Conservation (phyloP, 1,284 basidiomycete species). For the Golubevia sp. region DNA sequence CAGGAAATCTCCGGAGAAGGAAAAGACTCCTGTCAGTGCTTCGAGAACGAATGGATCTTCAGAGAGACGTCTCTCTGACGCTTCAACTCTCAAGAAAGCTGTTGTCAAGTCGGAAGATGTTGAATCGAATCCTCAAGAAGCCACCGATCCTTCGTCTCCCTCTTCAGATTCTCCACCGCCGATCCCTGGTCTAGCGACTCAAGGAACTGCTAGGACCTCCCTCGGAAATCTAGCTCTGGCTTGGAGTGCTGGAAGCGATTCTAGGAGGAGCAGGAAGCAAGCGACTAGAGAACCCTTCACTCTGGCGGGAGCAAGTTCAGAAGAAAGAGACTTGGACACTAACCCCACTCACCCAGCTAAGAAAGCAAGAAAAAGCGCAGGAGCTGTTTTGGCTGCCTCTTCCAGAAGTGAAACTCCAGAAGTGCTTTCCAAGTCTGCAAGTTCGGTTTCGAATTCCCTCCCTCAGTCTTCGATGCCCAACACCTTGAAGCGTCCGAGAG, state of each 20-base stretch:
- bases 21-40: too few relatives aligned
- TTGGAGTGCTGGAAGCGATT: slow-evolving; percentile 53
- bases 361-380: slow-evolving; percentile 15
- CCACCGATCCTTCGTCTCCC: slow-evolving; percentile 6
- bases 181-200: slow-evolving; percentile 44
- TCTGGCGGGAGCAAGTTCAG: slow-evolving; percentile 12
- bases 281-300: slow-evolving; percentile 28
- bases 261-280: slow-evolving; percentile 41
- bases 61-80: slow-evolving; percentile 2
- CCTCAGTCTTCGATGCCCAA: slow-evolving; percentile 17
- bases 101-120: slow-evolving; percentile 7
- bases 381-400: slow-evolving; percentile 25
- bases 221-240: slow-evolving; percentile 54
- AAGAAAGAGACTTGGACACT: slow-evolving; percentile 15
- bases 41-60: not conserved
- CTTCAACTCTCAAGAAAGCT: slow-evolving; percentile 12
- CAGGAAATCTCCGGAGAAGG: not conserved
- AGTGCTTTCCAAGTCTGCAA: not conserved
- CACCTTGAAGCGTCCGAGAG: slow-evolving; percentile 9
- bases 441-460: not conserved
- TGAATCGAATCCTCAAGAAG: slow-evolving; percentile 9
- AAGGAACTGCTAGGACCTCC: slow-evolving; percentile 54
- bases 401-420: slow-evolving; percentile 11
- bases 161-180: slow-evolving; percentile 11
- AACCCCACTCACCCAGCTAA: slow-evolving; percentile 16